Evolutionary conservation across 78 protist genomes (phyloP), one percentile per base, ranked within the genome.

Genomic region (Tieghemostelium lacteum): DNA sequence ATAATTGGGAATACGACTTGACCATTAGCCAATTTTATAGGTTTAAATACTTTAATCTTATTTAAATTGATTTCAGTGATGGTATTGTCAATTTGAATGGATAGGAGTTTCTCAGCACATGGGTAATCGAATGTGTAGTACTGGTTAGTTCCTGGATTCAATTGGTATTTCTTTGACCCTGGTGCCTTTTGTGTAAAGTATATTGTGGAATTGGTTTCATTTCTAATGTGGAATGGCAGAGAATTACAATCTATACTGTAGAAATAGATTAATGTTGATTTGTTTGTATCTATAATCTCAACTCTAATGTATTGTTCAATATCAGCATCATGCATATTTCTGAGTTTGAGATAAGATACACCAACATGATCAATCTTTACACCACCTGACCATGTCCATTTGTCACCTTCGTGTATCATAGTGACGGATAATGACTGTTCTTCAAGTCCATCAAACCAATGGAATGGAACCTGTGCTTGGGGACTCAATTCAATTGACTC

Each of bases 41-140:
- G 76, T 69, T 83, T 83, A 36, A 83, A 83, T 66, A 40, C 73
- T 45, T 83, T 83, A 14, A 83, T 83, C 78, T 83, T 83, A 34
- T 83, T 83, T 49, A 83, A 50, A 45, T 83, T 83, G 34, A 83
- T 83, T 22, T 55, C 67, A 22, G 73, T 24, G 19, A 36, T 24
- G 58, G 3, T 69, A 63, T 55, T 40, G 40, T 66, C 77, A 29
- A 67, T 22, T 67, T 54, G 77, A 42, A 83, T 66, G 1, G 54
- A 34, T 16, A 83, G 16, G 28, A 49, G 36, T 60, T 54, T 73
- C 26, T 83, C 91, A 5, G 62, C 91, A 69, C 72, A 57, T 39
- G 91, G 91, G 14, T 58, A 63, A 69, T 83, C 91, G 78, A 76
- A 83, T n/a, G 91, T 83, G 17, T 57, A 83, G 69, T 69, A 69